phyloP scores from a whole-genome alignment of 2,329 filamentous ascomycete genomes.

The Fusarium incarnatum region DNA sequence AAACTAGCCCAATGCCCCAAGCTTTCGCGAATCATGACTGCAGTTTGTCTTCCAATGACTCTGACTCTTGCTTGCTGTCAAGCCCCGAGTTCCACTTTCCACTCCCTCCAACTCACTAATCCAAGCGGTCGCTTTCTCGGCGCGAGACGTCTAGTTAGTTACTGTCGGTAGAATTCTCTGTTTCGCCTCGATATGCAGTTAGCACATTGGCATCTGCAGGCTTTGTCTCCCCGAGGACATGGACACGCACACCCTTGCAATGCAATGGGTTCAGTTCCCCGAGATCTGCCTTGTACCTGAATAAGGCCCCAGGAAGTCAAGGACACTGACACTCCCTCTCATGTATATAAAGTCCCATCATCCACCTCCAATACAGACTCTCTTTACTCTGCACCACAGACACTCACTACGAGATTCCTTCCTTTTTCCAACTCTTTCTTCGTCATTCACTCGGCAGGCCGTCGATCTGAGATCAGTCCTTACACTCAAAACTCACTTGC shows the following conservation, averaged over 20 bases:
- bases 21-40: constrained; percentile 42
- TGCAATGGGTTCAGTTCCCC: constrained; percentile 19
- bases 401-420: constrained; percentile 42
- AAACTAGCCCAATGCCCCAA: constrained; percentile 31
- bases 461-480: constrained; percentile 48
- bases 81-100: constrained; percentile 25
- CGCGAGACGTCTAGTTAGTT: constrained; percentile 7
- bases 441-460: constrained; percentile 46
- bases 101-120: constrained; percentile 12
- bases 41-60: constrained; percentile 22
- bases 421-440: constrained; percentile 27
- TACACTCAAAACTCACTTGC: constrained; percentile 36
- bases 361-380: constrained; percentile 28
- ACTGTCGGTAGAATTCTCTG: constrained; percentile 3
- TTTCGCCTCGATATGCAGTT: constrained; percentile 31
- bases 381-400: constrained; percentile 24
- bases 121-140: constrained; percentile 36
- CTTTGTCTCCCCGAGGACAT: constrained; percentile 31
- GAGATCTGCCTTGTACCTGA: constrained; percentile 26
- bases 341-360: constrained; percentile 40
- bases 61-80: constrained; percentile 10
- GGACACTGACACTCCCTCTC: constrained; percentile 16
- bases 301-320: not conserved
- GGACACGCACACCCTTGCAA: constrained; percentile 20
- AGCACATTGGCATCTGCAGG: constrained; percentile 19